Percentiles rank a stretch among this genome's conserved stretches.
phyloP scores from a whole-genome alignment of 2,329 filamentous ascomycete genomes.

The Diaporthe aspalathi region DNA sequence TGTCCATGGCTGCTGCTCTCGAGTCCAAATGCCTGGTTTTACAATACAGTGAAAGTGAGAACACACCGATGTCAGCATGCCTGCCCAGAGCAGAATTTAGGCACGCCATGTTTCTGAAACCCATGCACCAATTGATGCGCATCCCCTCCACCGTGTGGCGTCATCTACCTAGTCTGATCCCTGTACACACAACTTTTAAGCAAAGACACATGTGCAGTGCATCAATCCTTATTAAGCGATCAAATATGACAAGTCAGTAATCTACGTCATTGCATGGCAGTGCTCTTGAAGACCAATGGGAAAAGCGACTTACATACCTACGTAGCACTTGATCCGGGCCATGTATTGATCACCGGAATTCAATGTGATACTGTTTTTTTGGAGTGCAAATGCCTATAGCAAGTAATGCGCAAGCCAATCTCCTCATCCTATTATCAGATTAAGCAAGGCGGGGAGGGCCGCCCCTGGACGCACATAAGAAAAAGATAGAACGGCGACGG shows the following conservation, averaged over 20 bases:
- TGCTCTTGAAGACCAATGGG: too few relatives aligned
- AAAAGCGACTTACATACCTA: too few relatives aligned
- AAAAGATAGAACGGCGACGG: neutral
- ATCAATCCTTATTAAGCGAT: neutral
- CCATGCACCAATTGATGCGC: neutral
- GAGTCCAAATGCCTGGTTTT: neutral
- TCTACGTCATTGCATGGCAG: neutral
- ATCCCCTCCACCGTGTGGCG: neutral
- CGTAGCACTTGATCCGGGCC: too few relatives aligned
- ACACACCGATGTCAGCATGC: too few relatives aligned
- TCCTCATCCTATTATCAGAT: neutral
- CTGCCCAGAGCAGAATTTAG: neutral
- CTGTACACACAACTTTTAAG: neutral
- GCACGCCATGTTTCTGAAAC: neutral
- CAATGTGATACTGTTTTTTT: neutral
- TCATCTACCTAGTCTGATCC: neutral
- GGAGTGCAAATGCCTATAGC: neutral
- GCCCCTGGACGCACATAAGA: neutral
- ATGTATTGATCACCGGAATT: neutral
- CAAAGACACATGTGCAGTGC: neutral
- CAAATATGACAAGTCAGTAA: neutral
- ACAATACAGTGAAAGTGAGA: too few relatives aligned
- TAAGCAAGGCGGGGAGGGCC: neutral
- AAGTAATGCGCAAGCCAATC: neutral
- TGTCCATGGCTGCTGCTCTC: neutral